These are phyloP conservation scores for Acorus gramineus DNA, from an alignment of 106 monocot genomes.

Conservation along the genomic window DNA sequence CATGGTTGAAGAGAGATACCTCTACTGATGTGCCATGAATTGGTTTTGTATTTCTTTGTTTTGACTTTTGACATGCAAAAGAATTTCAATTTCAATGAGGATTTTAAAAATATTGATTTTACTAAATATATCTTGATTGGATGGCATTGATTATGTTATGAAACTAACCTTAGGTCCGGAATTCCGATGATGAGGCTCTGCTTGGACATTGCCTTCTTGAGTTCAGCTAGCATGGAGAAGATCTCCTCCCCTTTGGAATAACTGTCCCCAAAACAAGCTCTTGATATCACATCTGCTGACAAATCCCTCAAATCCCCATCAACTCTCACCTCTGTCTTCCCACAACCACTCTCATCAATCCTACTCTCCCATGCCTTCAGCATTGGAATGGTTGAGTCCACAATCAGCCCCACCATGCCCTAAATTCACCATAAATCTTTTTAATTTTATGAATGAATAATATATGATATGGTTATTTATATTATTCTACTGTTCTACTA, in stretches of 20 bases:
- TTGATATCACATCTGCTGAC: constrained; percentile 69
- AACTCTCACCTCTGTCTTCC: constrained; percentile 22
- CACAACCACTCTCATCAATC: constrained; percentile 23
- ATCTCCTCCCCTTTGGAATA: constrained; percentile 57
- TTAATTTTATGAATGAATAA: too few relatives aligned
- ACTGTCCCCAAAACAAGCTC: constrained; percentile 64
- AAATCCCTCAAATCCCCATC: constrained; percentile 46
- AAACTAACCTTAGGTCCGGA: constrained; percentile 24
- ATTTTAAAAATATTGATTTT: too few relatives aligned
- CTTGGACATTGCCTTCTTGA: constrained; percentile 24
- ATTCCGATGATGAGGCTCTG: constrained; percentile 21
- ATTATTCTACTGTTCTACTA: too few relatives aligned
- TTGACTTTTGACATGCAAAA: too few relatives aligned
- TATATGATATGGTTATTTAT: too few relatives aligned
- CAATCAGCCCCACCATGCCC: constrained; percentile 66
- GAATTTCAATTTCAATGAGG: too few relatives aligned
- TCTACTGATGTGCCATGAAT: too few relatives aligned
- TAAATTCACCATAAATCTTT: constrained; percentile 1
- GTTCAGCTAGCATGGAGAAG: constrained; percentile 33
- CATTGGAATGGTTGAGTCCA: constrained; percentile 25
- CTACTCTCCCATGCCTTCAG: constrained; percentile 40
- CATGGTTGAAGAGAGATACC: too few relatives aligned
- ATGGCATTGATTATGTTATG: too few relatives aligned
- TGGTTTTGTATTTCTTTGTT: too few relatives aligned
- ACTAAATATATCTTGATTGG: too few relatives aligned